Conservation (phyloP, 768 basidiomycete genomes). For the Lanmaoa rubissima region DNA sequence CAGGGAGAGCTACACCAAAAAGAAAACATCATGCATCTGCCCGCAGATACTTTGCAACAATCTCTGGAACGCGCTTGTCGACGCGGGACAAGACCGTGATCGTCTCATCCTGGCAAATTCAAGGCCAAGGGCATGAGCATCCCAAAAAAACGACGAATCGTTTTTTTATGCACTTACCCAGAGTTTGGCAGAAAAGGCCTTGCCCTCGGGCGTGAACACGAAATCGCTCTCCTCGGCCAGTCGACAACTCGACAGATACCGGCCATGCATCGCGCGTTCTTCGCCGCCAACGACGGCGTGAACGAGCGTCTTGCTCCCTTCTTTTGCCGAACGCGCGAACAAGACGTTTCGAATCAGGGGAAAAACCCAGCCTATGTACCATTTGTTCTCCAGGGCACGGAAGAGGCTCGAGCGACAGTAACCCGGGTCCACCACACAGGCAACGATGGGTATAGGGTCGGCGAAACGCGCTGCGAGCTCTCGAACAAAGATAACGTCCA, state of each 20-base stretch:
- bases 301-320: conserved; percentile 34
- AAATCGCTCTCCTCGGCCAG: conserved; percentile 30
- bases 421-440: conserved; percentile 32
- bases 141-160: not conserved
- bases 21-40: not conserved
- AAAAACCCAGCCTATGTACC: conserved; percentile 5
- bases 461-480: conserved; percentile 29
- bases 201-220: conserved; percentile 28
- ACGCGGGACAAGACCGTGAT: conserved; percentile 14
- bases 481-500: conserved; percentile 31
- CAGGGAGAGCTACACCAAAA: not conserved
- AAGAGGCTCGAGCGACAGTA: conserved; percentile 30
- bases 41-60: conserved; percentile 13
- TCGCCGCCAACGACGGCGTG: conserved; percentile 26
- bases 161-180: conserved; percentile 26
- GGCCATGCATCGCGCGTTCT: conserved; percentile 22
- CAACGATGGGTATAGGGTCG: conserved; percentile 20
- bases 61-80: conserved; percentile 16
- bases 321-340: conserved; percentile 27
- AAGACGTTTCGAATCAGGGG: conserved; percentile 10
- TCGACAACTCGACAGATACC: conserved; percentile 24
- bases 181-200: conserved; percentile 21
- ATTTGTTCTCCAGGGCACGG: conserved; percentile 15
- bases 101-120: conserved; percentile 11
- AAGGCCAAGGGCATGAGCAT: not conserved